phyloP scores from a whole-genome alignment of 768 basidiomycete species.

The Chalciporus pseudorubinellus region DNA sequence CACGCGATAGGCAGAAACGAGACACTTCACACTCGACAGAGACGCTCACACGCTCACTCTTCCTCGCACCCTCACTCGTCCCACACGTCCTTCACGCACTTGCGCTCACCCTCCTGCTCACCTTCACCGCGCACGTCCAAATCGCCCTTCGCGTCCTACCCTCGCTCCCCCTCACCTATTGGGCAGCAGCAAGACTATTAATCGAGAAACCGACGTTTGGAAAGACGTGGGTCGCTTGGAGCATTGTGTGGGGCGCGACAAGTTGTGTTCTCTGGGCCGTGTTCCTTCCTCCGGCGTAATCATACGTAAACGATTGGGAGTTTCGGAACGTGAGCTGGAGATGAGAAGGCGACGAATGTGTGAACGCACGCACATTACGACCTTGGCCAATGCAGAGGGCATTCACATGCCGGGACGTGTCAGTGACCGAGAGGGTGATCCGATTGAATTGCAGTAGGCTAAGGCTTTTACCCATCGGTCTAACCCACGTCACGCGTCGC shows the following conservation, averaged over 20 bases:
- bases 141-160: constrained; percentile 78
- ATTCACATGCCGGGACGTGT: too few relatives aligned
- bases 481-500: too few relatives aligned
- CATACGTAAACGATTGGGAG: too few relatives aligned
- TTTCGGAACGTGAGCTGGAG: too few relatives aligned
- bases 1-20: not conserved
- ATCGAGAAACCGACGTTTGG: constrained; percentile 48
- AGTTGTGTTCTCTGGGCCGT: constrained; percentile 76
- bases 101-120: constrained; percentile 55
- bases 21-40: not conserved
- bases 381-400: too few relatives aligned
- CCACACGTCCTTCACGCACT: constrained; percentile 79
- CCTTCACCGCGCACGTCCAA: constrained; percentile 84
- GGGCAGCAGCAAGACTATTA: constrained; percentile 76
- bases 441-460: too few relatives aligned
- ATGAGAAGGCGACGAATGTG: too few relatives aligned
- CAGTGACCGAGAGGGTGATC: too few relatives aligned
- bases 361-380: too few relatives aligned
- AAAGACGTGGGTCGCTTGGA: constrained; percentile 73
- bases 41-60: constrained; percentile 24
- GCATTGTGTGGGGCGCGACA: constrained; percentile 68
- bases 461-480: too few relatives aligned
- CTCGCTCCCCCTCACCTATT: constrained; percentile 78
- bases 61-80: constrained; percentile 44
- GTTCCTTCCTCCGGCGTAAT: constrained; percentile 89